These are phyloP conservation scores for Podospora pseudoanserina DNA, from an alignment of 495 filamentous ascomycete genomes.

Conservation along the genomic window DNA sequence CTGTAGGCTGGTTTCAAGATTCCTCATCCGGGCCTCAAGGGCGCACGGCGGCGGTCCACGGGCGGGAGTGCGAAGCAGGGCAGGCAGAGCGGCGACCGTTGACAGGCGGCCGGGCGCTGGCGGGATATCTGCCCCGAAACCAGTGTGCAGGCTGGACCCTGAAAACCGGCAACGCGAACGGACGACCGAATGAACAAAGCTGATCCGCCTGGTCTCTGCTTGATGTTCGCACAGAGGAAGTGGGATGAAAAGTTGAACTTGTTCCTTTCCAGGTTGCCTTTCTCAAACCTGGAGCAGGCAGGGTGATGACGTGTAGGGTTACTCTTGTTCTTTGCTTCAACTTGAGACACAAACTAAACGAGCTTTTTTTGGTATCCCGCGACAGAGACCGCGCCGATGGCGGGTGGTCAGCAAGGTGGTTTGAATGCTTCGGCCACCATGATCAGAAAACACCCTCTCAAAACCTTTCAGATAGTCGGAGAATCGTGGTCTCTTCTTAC, in stretches of 20 bases:
- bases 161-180: not conserved
- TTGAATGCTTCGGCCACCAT: not conserved
- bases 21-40: not conserved
- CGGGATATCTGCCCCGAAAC: not conserved
- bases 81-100: not conserved
- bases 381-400: not conserved
- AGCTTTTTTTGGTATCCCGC: not conserved
- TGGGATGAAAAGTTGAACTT: not conserved
- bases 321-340: not conserved
- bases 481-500: not conserved
- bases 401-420: not conserved
- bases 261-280: too few relatives aligned
- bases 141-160: not conserved
- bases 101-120: conserved; percentile 3
- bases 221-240: not conserved
- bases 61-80: conserved; percentile 5
- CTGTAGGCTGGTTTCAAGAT: conserved; percentile 13
- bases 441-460: not conserved
- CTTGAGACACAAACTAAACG: not conserved
- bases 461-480: too few relatives aligned
- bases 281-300: too few relatives aligned
- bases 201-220: not conserved
- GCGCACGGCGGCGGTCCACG: not conserved
- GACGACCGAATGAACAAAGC: not conserved
- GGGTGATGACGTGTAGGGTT: not conserved